phyloP scores from a whole-genome alignment of 805 yeast genomes.

The Tetrapisispora fleetii region DNA sequence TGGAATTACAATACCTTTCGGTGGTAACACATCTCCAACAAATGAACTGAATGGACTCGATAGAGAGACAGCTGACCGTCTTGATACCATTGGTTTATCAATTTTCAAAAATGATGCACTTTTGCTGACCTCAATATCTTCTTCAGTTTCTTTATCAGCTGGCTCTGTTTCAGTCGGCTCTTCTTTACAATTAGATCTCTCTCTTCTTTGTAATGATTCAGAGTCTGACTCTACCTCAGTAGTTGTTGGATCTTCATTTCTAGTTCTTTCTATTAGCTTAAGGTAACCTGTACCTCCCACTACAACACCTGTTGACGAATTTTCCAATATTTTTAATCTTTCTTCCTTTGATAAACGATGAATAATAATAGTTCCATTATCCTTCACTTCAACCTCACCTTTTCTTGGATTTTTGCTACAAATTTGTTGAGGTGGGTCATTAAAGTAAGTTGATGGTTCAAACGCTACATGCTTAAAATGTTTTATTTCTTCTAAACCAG shows the following conservation, averaged over 20 bases:
- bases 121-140: conserved; percentile 29
- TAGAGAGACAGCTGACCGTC: conserved; percentile 23
- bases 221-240: background rate
- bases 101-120: conserved; percentile 31
- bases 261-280: conserved; percentile 3
- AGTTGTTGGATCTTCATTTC: background rate
- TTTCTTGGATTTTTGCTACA: conserved; percentile 70
- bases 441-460: conserved; percentile 61
- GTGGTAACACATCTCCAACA: conserved; percentile 23
- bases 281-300: conserved; percentile 72
- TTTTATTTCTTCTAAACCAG: conserved; percentile 35
- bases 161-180: conserved; percentile 7
- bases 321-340: conserved; percentile 33
- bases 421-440: conserved; percentile 86
- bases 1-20: conserved; percentile 27
- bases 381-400: conserved; percentile 65
- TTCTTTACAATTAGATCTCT: background rate
- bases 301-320: conserved; percentile 57
- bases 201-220: conserved; percentile 3
- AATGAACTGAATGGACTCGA: conserved; percentile 8
- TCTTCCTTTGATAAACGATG: conserved; percentile 50
- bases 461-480: conserved; percentile 60
- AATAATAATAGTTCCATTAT: conserved; percentile 44
- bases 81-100: conserved; percentile 37
- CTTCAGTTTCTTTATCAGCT: conserved; percentile 27